Evolutionary conservation across 495 filamentous ascomycete genomes (phyloP).

Genomic region (Penicillium cosmopolitanum): DNA sequence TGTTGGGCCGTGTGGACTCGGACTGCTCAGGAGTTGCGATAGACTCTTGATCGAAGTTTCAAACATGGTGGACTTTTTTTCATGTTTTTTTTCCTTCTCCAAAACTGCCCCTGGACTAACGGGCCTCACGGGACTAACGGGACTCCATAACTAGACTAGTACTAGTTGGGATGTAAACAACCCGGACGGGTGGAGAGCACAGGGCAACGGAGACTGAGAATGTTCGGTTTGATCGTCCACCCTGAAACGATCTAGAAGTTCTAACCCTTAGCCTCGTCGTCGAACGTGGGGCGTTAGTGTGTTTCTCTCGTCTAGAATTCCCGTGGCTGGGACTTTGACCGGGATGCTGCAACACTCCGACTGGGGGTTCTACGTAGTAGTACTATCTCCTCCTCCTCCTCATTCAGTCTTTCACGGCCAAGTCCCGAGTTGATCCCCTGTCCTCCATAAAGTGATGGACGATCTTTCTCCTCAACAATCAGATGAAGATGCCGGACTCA

Average conservation of each 20-base stretch:
- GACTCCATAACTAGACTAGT: not conserved
- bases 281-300: conserved; percentile 16
- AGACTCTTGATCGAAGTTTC: conserved; percentile 19
- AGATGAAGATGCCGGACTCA: conserved; percentile 3
- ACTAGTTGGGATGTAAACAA: not conserved
- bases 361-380: conserved; percentile 11
- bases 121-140: not conserved
- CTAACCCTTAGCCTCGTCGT: conserved; percentile 15
- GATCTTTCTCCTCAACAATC: conserved; percentile 12
- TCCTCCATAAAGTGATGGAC: not conserved
- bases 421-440: not conserved
- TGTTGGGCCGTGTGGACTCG: not conserved
- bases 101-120: conserved; percentile 14
- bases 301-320: conserved; percentile 9
- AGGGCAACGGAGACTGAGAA: conserved; percentile 14
- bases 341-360: conserved; percentile 19
- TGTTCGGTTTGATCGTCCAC: conserved; percentile 43
- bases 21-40: conserved; percentile 2
- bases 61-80: conserved; percentile 1
- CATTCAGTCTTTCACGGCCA: not conserved
- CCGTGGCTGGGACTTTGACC: conserved; percentile 15
- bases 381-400: not conserved
- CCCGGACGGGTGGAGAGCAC: conserved; percentile 16
- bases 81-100: too few relatives aligned
- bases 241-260: conserved; percentile 48